Evolutionary conservation across 2,329 filamentous ascomycete genomes (phyloP).

Genomic region (Neofusicoccum sp.): DNA sequence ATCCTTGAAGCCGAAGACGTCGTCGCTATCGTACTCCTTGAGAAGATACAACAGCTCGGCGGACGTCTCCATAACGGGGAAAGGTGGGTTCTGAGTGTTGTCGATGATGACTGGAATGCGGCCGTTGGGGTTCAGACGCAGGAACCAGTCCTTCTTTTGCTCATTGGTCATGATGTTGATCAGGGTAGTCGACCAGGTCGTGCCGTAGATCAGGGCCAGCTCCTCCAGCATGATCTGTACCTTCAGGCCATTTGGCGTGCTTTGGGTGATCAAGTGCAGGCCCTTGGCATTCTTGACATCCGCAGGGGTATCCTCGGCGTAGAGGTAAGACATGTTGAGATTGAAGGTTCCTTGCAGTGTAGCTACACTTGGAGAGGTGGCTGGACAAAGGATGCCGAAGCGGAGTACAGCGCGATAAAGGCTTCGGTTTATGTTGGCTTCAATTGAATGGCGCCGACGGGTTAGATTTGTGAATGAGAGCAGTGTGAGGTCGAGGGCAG

Average conservation of each 20-base stretch:
- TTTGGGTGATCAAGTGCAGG: conserved; percentile 52
- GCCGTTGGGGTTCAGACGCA: conserved; percentile 39
- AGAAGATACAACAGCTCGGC: conserved; percentile 55
- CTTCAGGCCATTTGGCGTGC: conserved; percentile 53
- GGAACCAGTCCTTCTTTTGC: conserved; percentile 57
- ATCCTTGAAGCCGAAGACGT: conserved; percentile 53
- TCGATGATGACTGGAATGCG: conserved; percentile 11
- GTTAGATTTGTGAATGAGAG: not conserved
- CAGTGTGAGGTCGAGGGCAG: not conserved
- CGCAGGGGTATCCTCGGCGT: conserved; percentile 45
- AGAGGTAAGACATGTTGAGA: conserved; percentile 41
- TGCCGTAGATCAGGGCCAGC: conserved; percentile 49
- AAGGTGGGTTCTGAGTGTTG: conserved; percentile 25
- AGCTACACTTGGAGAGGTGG: not conserved
- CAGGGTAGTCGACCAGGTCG: conserved; percentile 11
- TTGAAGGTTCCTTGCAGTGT: not conserved
- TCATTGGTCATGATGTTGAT: conserved; percentile 51
- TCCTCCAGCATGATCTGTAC: conserved; percentile 58
- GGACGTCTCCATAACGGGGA: conserved; percentile 54
- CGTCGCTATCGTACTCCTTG: conserved; percentile 48
- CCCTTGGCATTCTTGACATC: conserved; percentile 50
- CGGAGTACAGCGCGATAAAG: not conserved
- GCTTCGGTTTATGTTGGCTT: not conserved
- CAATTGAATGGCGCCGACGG: no score
- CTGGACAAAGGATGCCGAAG: not conserved